These are phyloP conservation scores for Apiotrichum sp. DNA, from an alignment of 1,284 basidiomycete species.

Conservation along the genomic window DNA sequence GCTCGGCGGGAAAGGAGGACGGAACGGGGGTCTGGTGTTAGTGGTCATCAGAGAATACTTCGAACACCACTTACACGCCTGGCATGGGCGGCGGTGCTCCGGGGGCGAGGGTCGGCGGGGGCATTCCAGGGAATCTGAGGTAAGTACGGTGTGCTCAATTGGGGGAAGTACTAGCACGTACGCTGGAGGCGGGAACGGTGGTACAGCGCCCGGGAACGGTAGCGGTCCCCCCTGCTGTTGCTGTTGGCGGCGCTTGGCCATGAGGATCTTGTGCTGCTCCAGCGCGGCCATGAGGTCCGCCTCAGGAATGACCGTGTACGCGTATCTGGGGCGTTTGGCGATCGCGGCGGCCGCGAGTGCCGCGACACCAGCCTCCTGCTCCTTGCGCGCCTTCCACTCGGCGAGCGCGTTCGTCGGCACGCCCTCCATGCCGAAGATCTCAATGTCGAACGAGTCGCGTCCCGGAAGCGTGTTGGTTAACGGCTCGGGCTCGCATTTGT, in stretches of 20 bases:
- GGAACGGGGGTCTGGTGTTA: conserved; percentile 16
- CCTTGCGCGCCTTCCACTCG: conserved; percentile 90
- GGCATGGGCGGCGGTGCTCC: conserved; percentile 25
- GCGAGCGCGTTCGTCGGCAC: conserved; percentile 89
- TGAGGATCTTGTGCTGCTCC: conserved; percentile 82
- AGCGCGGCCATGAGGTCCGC: conserved; percentile 80
- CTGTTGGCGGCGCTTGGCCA: conserved; percentile 60
- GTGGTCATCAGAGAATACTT: background rate
- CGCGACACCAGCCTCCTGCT: conserved; percentile 75
- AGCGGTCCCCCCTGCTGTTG: too few species aligned
- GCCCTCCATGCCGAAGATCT: conserved; percentile 99
- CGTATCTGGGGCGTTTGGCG: conserved; percentile 72
- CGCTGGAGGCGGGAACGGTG: conserved; percentile 42
- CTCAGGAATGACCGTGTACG: conserved; percentile 72
- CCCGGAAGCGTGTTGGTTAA: conserved; percentile 95
- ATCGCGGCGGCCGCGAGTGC: conserved; percentile 66
- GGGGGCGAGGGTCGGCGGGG: conserved; percentile 37
- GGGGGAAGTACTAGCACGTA: too few species aligned
- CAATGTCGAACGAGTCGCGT: conserved; percentile 94
- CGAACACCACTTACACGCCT: conserved; percentile 2
- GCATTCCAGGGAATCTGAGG: conserved; percentile 21
- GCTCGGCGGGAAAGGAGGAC: conserved; percentile 27
- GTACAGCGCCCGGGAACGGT: conserved; percentile 42
- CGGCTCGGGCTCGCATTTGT: conserved; percentile 96
- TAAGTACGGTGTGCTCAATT: background rate